These are phyloP conservation scores for Vinca major DNA, from an alignment of 305 asterid species.

Conservation along the genomic window DNA sequence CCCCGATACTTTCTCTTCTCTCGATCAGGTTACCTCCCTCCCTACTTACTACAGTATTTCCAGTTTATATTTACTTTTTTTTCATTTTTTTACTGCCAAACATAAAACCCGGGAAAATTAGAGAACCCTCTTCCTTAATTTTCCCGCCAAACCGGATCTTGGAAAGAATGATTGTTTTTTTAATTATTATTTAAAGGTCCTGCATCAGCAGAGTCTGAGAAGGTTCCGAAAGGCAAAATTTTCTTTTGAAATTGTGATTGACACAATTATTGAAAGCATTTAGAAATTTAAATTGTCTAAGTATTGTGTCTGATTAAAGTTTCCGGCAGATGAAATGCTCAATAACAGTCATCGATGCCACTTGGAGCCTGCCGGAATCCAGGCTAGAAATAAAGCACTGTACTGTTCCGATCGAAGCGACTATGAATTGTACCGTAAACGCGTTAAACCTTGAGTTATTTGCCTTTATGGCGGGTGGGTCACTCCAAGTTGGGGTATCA, in stretches of 20 bases:
- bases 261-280: neutral
- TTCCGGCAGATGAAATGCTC: too few species aligned
- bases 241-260: neutral
- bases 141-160: neutral
- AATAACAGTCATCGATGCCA: too few species aligned
- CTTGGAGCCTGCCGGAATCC: neutral
- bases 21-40: constrained; percentile 18
- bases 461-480: neutral
- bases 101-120: neutral
- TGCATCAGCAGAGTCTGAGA: too few species aligned
- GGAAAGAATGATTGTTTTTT: too few species aligned
- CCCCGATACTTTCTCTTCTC: constrained; percentile 11
- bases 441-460: neutral
- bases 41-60: neutral
- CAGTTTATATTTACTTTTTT: too few species aligned
- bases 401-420: neutral
- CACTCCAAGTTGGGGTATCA: neutral
- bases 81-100: neutral
- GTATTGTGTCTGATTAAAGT: too few species aligned
- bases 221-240: too few species aligned
- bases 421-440: neutral
- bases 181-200: too few species aligned
- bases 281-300: too few species aligned
- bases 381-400: neutral
- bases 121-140: neutral